A percentile compares a stretch with the other conserved stretches of the same genome.
phyloP scores from a whole-genome alignment of 441 rosid species.

The Breynia disticha region DNA sequence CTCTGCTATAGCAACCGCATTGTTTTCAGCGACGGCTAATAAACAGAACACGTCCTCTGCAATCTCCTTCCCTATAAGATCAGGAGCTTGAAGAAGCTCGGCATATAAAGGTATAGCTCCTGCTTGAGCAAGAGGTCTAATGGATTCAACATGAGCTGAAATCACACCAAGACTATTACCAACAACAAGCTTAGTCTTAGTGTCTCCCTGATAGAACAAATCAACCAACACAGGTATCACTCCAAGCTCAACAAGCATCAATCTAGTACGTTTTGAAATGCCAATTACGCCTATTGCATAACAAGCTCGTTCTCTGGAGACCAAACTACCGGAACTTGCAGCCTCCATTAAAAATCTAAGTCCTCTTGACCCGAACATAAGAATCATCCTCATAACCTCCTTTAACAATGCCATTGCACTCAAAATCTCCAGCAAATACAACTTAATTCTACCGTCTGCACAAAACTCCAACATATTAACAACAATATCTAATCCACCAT shows the following conservation, averaged over 20 bases:
- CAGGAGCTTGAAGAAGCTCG: slow-evolving; percentile 46
- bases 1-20: slow-evolving; percentile 41
- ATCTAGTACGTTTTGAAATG: slow-evolving; percentile 27
- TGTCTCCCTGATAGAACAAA: slow-evolving; percentile 38
- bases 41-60: slow-evolving; percentile 53
- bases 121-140: slow-evolving; percentile 43
- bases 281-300: slow-evolving; percentile 54
- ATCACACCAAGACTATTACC: slow-evolving; percentile 54
- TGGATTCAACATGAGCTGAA: slow-evolving; percentile 38
- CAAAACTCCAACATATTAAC: slow-evolving; percentile 25
- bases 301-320: slow-evolving; percentile 57
- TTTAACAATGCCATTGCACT: slow-evolving; percentile 39
- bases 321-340: slow-evolving; percentile 35
- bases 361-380: slow-evolving; percentile 31
- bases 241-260: slow-evolving; percentile 37
- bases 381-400: slow-evolving; percentile 39
- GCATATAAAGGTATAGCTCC: slow-evolving; percentile 56
- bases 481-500: slow-evolving; percentile 40
- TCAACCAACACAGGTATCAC: slow-evolving; percentile 43
- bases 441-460: slow-evolving; percentile 23
- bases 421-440: slow-evolving; percentile 48
- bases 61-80: slow-evolving; percentile 41
- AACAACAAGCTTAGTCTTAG: slow-evolving; percentile 29
- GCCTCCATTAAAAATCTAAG: slow-evolving; percentile 47
- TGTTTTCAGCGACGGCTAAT: slow-evolving; percentile 45